Evolutionary conservation across 2,329 filamentous ascomycete genomes (phyloP).

Genomic region (Neofusicoccum sp.): DNA sequence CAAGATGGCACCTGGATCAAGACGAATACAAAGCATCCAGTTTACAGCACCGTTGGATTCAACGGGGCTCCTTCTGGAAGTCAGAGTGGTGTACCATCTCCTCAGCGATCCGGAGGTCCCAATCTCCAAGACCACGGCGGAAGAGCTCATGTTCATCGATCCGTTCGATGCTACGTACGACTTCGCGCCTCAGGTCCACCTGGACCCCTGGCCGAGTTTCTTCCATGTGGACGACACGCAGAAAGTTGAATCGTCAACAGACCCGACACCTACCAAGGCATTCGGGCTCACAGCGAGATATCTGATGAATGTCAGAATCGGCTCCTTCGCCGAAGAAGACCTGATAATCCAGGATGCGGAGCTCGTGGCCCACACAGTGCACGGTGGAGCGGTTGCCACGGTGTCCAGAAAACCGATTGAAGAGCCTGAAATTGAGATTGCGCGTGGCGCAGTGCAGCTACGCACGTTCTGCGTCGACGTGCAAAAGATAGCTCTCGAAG

Average conservation of each 20-base stretch:
- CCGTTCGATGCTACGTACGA: constrained; percentile 94
- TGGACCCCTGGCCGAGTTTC: constrained; percentile 80
- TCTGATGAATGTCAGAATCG: constrained; percentile 68
- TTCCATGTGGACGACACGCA: constrained; percentile 62
- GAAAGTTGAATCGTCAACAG: constrained; percentile 32
- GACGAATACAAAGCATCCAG: constrained; percentile 34
- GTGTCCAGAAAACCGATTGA: constrained; percentile 27
- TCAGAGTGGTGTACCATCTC: constrained; percentile 76
- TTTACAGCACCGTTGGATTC: constrained; percentile 44
- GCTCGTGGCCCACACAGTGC: constrained; percentile 60
- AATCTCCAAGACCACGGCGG: constrained; percentile 69
- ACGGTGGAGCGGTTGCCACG: constrained; percentile 61
- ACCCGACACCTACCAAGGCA: constrained; percentile 27
- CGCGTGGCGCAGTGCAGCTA: constrained; percentile 67
- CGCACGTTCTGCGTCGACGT: constrained; percentile 71
- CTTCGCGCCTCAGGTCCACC: constrained; percentile 74
- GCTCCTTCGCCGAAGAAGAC: constrained; percentile 70
- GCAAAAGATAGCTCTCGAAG: constrained; percentile 77
- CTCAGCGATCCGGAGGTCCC: constrained; percentile 76
- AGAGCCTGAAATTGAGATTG: constrained; percentile 43
- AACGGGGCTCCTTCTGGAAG: constrained; percentile 64
- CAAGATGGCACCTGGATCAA: constrained; percentile 31
- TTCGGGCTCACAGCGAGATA: constrained; percentile 76
- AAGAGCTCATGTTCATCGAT: constrained; percentile 70
- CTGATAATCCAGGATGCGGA: constrained; percentile 63